phyloP scores from a whole-genome alignment of 768 basidiomycete genomes.

The Suillus tomentosus region DNA sequence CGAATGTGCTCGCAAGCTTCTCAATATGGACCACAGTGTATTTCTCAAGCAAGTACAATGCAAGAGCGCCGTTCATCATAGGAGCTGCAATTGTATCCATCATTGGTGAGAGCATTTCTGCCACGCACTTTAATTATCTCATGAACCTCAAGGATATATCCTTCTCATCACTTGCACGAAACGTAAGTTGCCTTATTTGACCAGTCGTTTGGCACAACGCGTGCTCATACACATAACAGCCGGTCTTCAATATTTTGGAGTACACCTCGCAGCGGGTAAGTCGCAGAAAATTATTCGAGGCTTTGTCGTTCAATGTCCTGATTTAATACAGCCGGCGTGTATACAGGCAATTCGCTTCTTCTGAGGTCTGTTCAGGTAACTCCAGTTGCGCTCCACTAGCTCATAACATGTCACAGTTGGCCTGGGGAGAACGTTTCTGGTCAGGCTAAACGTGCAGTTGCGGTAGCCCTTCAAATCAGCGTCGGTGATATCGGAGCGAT shows the following conservation, averaged over 20 bases:
- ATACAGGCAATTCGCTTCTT: slow-evolving; percentile 57
- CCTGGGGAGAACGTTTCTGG: slow-evolving; percentile 69
- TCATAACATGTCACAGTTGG: slow-evolving; percentile 42
- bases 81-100: slow-evolving; percentile 50
- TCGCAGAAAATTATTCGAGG: not conserved
- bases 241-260: slow-evolving; percentile 57
- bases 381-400: not conserved
- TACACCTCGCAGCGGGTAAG: slow-evolving; percentile 49
- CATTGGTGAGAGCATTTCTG: slow-evolving; percentile 40
- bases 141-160: slow-evolving; percentile 48
- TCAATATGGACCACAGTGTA: slow-evolving; percentile 54
- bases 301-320: not conserved
- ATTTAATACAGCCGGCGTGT: slow-evolving; percentile 44
- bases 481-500: slow-evolving; percentile 64
- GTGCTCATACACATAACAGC: slow-evolving; percentile 30
- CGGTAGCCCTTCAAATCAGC: slow-evolving; percentile 64
- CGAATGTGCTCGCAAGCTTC: slow-evolving; percentile 51
- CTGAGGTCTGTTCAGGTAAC: slow-evolving; percentile 42
- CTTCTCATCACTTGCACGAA: slow-evolving; percentile 50
- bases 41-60: slow-evolving; percentile 47
- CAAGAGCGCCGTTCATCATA: slow-evolving; percentile 56
- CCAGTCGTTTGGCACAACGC: not conserved
- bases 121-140: not conserved
- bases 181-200: slow-evolving; percentile 31
- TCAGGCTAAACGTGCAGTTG: slow-evolving; percentile 65